Evolutionary conservation across 1,139 yeast species (phyloP).

Genomic region (Zhuliangozyma parablackwelliae): DNA sequence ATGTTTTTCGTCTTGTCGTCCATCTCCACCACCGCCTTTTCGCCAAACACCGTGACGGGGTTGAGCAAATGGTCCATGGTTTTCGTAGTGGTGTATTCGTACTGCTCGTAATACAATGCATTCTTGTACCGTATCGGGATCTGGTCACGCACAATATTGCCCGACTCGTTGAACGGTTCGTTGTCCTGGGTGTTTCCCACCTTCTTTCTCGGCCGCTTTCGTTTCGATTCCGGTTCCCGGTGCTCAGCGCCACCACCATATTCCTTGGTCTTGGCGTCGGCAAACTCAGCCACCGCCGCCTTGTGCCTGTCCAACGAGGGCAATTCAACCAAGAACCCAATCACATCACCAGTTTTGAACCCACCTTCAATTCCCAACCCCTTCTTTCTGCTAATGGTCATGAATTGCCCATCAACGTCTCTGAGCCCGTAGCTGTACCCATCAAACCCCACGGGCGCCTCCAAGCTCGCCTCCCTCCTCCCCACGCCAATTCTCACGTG

Average conservation of each 20-base stretch:
- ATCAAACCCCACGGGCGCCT: slow-evolving; percentile 95
- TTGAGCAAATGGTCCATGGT: slow-evolving; percentile 71
- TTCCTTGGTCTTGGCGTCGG: slow-evolving; percentile 8
- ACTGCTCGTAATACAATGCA: slow-evolving; percentile 77
- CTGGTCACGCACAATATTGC: slow-evolving; percentile 66
- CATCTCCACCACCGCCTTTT: slow-evolving; percentile 44
- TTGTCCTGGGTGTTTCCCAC: slow-evolving; percentile 15
- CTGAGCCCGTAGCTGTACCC: slow-evolving; percentile 90
- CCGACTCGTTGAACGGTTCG: slow-evolving; percentile 18
- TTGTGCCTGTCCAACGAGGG: slow-evolving; percentile 52
- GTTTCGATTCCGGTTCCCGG: slow-evolving; percentile 14
- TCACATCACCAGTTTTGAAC: slow-evolving; percentile 70
- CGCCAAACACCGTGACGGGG: slow-evolving; percentile 70
- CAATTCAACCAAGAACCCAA: slow-evolving; percentile 73
- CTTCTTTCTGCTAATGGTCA: slow-evolving; percentile 70
- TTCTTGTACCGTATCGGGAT: slow-evolving; percentile 82
- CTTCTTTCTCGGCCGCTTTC: slow-evolving; percentile 13
- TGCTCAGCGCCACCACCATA: slow-evolving; percentile 1
- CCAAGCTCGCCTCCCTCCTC: slow-evolving; percentile 81
- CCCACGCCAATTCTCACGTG: slow-evolving; percentile 84
- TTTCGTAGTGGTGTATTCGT: slow-evolving; percentile 75
- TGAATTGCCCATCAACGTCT: slow-evolving; percentile 73
- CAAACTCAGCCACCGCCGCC: slow-evolving; percentile 20
- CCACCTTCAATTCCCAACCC: slow-evolving; percentile 46
- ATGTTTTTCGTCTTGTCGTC: slow-evolving; percentile 22